Evolutionary conservation across 495 filamentous ascomycete genomes (phyloP).

Genomic region (Neurospora sp.): DNA sequence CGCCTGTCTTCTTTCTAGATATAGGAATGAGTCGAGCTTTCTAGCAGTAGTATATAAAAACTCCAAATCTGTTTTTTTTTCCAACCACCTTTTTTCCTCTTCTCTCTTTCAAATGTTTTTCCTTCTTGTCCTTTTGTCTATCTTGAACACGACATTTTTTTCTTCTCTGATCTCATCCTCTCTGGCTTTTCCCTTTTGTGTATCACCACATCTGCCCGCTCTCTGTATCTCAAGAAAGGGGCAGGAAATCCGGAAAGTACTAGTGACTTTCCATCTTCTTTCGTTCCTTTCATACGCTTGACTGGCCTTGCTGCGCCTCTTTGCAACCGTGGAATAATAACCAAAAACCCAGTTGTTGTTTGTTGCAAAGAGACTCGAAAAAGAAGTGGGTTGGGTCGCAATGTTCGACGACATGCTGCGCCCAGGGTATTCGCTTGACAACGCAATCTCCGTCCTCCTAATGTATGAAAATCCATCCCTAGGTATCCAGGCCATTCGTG

Average conservation of each 20-base stretch:
- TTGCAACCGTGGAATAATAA: neutral
- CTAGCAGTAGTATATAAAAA: neutral
- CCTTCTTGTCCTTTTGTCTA: neutral
- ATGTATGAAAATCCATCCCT: neutral
- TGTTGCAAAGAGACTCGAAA: neutral
- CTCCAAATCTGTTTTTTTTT: neutral
- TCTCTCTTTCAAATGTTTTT: neutral
- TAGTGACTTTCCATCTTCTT: neutral
- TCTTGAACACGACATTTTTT: neutral
- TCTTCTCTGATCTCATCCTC: neutral
- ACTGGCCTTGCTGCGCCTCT: neutral
- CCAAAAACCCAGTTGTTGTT: neutral
- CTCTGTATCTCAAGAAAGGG: neutral
- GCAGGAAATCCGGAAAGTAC: neutral
- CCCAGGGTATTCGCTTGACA: neutral
- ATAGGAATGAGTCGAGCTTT: neutral
- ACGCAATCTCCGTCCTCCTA: neutral
- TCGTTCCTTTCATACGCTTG: neutral
- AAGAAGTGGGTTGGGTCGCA: neutral
- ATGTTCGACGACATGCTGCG: neutral
- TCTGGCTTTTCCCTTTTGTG: neutral
- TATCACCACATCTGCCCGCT: neutral
- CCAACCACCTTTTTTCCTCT: neutral
- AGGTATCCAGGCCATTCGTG: constrained; percentile 2
- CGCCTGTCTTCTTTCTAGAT: neutral